Evolutionary conservation across 2,329 filamentous ascomycete species (phyloP), one percentile per base, ranked within the genome.

Genomic region (Pestalotiopsis sp.): DNA sequence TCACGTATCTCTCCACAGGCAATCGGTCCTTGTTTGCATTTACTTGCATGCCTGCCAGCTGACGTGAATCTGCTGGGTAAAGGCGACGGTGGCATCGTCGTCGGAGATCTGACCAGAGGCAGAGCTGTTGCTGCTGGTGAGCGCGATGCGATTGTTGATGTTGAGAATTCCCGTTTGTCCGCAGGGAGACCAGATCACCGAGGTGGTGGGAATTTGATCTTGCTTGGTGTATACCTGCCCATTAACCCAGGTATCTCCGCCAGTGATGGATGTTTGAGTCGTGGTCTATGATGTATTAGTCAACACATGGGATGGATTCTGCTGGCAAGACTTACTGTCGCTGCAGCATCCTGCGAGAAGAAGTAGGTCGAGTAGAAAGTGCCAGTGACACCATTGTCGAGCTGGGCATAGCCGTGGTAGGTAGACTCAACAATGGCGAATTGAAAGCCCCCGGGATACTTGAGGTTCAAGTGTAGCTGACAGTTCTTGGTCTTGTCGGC

Each of bases 371-470:
- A 82, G 72, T 79, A 81, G 75, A 83, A 83, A 64, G 77, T 80
- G 35, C 81, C 81, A 6, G 80, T 82, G 64, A 83, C 78, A 52
- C 81, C 81, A 64, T 72, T 65, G 64, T 84, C 82, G n/a, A 84
- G 79, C 74, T 82, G 81, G 1, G 82, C 82, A 68, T 81, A 84
- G 68, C 82, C 82, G 78, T 83, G 82, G 77, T 84, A 84, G n/a
- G 81, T 83, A 69, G 79, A 81, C 71, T 83, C 81, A 55, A 84
- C 78, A 22, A 83, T 76, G 59, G 81, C 75, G 75, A 81, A 84
- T 74, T 83, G 81, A 77, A 83, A 84, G 68, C 82, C 82, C 52
- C 81, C 80, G 13, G 82, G 81, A 73, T 84, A 83, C 73, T 81
- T 78, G 68, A 84, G 79, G 73, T 78, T 81, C 67, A 83, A 71